phyloP scores from a whole-genome alignment of 1,284 basidiomycete genomes.

The Melampsora abietis-canadensis region DNA sequence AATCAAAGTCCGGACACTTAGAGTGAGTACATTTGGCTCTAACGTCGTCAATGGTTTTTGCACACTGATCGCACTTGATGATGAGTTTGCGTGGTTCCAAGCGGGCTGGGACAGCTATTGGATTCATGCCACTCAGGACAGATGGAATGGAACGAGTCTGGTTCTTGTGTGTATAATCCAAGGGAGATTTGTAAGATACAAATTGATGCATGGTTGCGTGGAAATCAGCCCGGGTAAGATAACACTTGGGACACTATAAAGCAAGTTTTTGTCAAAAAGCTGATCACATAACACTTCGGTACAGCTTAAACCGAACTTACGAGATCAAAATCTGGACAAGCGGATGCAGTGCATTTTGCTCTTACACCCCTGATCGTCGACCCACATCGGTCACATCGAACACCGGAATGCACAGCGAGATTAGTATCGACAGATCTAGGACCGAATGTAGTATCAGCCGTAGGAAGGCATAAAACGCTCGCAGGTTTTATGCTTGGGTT shows the following conservation, averaged over 20 bases:
- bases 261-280: no score
- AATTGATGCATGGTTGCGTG: neutral
- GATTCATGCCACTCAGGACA: neutral
- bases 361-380: conserved; percentile 12
- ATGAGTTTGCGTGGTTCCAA: neutral
- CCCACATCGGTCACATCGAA: conserved; percentile 26
- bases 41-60: conserved; percentile 1
- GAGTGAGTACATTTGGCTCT: conserved; percentile 25
- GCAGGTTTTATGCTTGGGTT: no score
- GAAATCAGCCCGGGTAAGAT: neutral
- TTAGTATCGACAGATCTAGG: neutral
- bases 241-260: conserved; percentile 25
- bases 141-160: neutral
- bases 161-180: neutral
- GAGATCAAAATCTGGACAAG: conserved; percentile 31
- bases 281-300: no score
- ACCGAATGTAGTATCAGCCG: no score
- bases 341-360: conserved; percentile 16
- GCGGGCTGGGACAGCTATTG: neutral
- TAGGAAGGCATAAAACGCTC: no score
- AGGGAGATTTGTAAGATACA: neutral
- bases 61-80: conserved; percentile 21
- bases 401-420: neutral
- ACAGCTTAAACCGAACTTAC: conserved; percentile 5
- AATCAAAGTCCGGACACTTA: conserved; percentile 30